These are phyloP conservation scores for Effrenium voratum DNA, from an alignment of 73 alveolate genomes.

Conservation along the genomic window DNA sequence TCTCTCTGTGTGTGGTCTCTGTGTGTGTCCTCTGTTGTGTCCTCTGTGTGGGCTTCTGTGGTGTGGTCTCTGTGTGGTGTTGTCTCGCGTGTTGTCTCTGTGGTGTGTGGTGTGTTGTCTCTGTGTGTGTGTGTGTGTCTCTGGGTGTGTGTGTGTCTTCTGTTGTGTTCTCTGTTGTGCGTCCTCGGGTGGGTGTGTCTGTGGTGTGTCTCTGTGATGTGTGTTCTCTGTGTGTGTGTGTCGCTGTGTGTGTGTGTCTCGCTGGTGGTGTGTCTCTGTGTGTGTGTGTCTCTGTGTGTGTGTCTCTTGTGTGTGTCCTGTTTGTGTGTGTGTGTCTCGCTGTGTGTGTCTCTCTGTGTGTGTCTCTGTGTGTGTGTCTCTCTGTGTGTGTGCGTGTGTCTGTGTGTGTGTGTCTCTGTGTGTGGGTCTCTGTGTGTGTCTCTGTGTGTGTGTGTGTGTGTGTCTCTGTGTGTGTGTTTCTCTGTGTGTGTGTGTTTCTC, in stretches of 20 bases:
- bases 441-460: slow-evolving; percentile 10
- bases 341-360: slow-evolving; percentile 11
- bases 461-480: not conserved
- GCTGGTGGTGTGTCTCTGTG: not conserved
- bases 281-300: slow-evolving; percentile 3
- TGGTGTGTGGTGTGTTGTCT: not conserved
- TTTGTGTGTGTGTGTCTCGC: not conserved
- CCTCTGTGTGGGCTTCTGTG: not conserved
- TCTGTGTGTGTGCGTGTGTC: not conserved
- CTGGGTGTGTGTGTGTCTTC: not conserved
- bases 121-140: slow-evolving; percentile 3
- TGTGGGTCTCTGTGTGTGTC: not conserved
- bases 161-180: not conserved
- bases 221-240: slow-evolving; percentile 11
- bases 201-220: too few relatives aligned
- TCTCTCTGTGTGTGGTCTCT: not conserved
- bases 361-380: not conserved
- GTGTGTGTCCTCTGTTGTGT: not conserved
- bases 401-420: not conserved
- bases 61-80: not conserved
- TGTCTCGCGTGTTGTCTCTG: not conserved
- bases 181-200: not conserved
- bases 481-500: not conserved
- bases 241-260: slow-evolving; percentile 2
- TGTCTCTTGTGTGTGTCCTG: not conserved